These are phyloP conservation scores for Fragaria nilgerrensis DNA, from an alignment of 306 rosid species.

Conservation along the genomic window DNA sequence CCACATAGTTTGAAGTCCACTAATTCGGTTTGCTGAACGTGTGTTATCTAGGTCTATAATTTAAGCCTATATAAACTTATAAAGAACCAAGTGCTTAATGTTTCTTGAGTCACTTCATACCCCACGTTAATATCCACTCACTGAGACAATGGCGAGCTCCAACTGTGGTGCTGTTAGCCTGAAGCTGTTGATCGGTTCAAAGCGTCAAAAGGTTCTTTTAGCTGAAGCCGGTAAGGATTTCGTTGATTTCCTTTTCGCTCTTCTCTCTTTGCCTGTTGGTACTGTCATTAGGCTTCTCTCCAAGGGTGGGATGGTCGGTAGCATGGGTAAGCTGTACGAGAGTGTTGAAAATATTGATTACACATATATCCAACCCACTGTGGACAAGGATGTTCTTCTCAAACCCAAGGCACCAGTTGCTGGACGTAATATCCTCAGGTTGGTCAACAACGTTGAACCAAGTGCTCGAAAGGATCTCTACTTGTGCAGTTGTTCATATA, in stretches of 20 bases:
- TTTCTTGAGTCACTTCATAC: too few relatives aligned
- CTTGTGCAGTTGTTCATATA: background rate
- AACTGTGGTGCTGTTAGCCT: background rate
- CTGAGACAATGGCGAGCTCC: background rate
- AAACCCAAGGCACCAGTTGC: background rate
- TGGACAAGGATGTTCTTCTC: background rate
- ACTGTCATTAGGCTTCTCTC: constrained; percentile 2
- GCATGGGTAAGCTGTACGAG: constrained; percentile 13
- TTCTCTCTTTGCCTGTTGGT: constrained; percentile 34
- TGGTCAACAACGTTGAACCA: background rate
- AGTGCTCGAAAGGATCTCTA: background rate
- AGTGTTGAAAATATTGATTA: constrained; percentile 14
- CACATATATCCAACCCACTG: background rate
- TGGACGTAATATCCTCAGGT: background rate
- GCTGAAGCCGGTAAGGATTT: constrained; percentile 28
- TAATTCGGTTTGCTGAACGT: too few relatives aligned
- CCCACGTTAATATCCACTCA: background rate
- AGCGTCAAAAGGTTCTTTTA: constrained; percentile 12
- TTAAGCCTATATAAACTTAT: too few relatives aligned
- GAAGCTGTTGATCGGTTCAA: constrained; percentile 11
- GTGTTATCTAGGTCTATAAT: too few relatives aligned
- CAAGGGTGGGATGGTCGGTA: constrained; percentile 3
- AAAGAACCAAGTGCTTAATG: background rate
- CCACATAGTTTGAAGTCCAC: too few relatives aligned
- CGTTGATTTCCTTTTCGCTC: constrained; percentile 21